A percentile compares a stretch with the other conserved stretches of the same genome.
phyloP scores from a whole-genome alignment of 345 rosid species.

The Eucalyptus polybractea region DNA sequence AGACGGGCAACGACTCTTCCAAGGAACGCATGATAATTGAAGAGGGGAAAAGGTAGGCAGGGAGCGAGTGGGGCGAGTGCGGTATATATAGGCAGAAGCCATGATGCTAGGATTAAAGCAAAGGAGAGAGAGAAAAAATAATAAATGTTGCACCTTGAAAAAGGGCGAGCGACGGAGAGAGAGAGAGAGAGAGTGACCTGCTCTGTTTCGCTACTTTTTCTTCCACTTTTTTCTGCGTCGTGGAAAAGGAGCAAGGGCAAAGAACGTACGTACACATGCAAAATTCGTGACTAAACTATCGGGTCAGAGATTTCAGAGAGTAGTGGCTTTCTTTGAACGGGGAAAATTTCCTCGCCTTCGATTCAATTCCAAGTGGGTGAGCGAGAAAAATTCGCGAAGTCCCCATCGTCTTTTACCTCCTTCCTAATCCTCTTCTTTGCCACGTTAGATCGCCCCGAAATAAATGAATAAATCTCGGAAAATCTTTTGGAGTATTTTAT shows the following conservation, averaged over 20 bases:
- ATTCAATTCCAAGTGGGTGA: conserved; percentile 17
- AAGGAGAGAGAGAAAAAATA: not conserved
- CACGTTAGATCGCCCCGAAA: not conserved
- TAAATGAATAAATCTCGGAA: not conserved
- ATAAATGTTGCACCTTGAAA: not conserved
- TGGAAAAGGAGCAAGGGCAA: not conserved
- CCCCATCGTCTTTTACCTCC: not conserved
- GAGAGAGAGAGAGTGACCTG: not conserved
- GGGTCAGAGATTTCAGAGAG: conserved; percentile 69
- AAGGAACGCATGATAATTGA: not conserved
- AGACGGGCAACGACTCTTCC: not conserved
- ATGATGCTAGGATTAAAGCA: not conserved
- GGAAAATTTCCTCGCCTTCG: not conserved
- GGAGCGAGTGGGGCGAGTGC: not conserved
- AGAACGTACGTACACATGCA: conserved; percentile 39
- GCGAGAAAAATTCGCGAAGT: not conserved
- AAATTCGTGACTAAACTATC: conserved; percentile 78
- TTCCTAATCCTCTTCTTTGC: not conserved
- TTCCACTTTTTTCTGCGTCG: not conserved
- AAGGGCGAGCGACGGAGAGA: conserved; percentile 3
- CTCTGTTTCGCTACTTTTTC: not conserved
- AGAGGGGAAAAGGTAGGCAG: not conserved
- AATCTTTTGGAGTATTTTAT: not conserved
- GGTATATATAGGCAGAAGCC: not conserved
- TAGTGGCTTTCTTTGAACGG: not conserved